phyloP scores from a whole-genome alignment of 83 land plant genomes.

The Thuja plicata region DNA sequence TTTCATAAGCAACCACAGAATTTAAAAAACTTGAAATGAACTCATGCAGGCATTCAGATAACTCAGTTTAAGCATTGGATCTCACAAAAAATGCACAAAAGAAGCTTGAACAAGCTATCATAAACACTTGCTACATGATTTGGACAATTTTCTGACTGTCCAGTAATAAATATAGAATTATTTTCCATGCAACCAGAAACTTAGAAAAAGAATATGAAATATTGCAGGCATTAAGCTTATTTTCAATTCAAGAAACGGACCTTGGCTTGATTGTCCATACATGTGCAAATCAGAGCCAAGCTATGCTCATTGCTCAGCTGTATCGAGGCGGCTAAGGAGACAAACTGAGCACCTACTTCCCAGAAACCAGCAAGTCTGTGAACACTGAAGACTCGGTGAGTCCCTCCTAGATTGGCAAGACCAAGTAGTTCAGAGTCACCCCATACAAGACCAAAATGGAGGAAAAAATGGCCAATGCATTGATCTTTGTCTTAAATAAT shows the following conservation, averaged over 20 bases:
- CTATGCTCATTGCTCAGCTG: background rate
- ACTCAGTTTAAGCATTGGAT: background rate
- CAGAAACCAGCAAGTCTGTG: background rate
- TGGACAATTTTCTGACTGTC: background rate
- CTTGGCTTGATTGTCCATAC: background rate
- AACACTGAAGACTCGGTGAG: no score
- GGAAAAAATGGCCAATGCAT: background rate
- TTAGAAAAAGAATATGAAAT: background rate
- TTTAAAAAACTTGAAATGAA: background rate
- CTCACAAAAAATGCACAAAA: slow-evolving; percentile 48
- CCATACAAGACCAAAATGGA: background rate
- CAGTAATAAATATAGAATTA: background rate
- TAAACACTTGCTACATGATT: background rate
- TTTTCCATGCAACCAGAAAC: background rate
- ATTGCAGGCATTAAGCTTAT: background rate
- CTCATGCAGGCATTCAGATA: background rate
- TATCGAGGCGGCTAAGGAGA: background rate
- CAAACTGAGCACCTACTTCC: background rate
- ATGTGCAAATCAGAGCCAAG: background rate
- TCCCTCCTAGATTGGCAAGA: no score
- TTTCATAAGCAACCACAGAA: background rate
- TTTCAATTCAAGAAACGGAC: background rate
- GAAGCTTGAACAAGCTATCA: slow-evolving; percentile 5
- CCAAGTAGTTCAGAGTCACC: no score
- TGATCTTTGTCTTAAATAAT: background rate